Percentiles rank a stretch among this genome's conserved stretches.
Evolutionary conservation across 148 eudicot genomes (phyloP).

Genomic region (Fagopyrum tataricum): DNA sequence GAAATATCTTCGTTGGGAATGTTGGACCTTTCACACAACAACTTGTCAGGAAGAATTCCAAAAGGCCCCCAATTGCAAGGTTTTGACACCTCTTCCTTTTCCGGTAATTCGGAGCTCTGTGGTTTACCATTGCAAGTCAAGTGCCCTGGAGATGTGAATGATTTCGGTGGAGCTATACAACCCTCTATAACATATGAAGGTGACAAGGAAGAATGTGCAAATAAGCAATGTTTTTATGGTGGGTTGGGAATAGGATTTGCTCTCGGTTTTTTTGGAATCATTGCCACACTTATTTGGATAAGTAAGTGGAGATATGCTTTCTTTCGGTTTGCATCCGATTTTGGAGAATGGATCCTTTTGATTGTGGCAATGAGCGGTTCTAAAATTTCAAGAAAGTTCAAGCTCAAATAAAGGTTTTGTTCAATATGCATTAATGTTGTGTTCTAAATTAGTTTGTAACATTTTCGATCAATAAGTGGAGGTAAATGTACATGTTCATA

Average conservation of each 20-base stretch:
- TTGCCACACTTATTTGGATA: background rate
- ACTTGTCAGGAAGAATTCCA: background rate
- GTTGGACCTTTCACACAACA: constrained; percentile 1
- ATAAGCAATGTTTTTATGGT: background rate
- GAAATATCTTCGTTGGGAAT: background rate
- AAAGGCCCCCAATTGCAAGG: background rate
- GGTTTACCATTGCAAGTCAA: background rate
- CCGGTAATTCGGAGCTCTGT: background rate
- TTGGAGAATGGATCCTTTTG: too few species aligned
- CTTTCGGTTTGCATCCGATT: background rate
- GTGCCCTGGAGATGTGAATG: background rate
- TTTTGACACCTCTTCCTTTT: background rate
- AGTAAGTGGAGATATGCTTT: background rate
- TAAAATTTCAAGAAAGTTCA: too few species aligned
- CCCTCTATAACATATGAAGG: too few species aligned
- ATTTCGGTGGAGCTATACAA: too few species aligned
- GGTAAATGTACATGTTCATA: too few species aligned
- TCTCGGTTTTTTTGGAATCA: background rate
- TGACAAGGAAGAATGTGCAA: background rate
- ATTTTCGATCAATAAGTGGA: too few species aligned
- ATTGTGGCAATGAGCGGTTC: too few species aligned
- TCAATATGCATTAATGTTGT: too few species aligned
- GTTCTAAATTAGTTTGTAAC: too few species aligned
- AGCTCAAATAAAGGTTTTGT: too few species aligned
- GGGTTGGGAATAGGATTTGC: background rate